A percentile compares a stretch with the other conserved stretches of the same genome.
phyloP scores from a whole-genome alignment of 768 basidiomycete genomes.

The Lentinula guzmanii region DNA sequence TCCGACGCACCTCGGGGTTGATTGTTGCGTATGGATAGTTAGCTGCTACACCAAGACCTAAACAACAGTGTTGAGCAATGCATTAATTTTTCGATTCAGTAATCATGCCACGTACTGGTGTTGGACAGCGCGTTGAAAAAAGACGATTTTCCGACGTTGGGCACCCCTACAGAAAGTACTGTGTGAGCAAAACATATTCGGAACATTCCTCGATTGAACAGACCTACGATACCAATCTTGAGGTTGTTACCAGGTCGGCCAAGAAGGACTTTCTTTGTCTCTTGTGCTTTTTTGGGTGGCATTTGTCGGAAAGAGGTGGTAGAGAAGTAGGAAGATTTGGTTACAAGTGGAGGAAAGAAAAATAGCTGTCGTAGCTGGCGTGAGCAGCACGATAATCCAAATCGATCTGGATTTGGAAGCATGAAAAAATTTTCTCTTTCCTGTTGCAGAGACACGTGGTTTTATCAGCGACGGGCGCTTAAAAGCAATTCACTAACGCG shows the following conservation, averaged over 20 bases:
- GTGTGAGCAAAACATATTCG: conserved; percentile 14
- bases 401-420: conserved; percentile 1
- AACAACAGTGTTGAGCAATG: conserved; percentile 4
- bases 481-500: neutral
- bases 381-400: neutral
- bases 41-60: conserved; percentile 88
- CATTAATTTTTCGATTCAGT: neutral
- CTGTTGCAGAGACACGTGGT: neutral
- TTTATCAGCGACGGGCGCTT: neutral
- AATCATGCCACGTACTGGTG: conserved; percentile 51
- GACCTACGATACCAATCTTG: conserved; percentile 98
- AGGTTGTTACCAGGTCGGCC: conserved; percentile 96
- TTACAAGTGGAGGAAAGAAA: neutral
- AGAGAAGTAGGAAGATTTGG: conserved; percentile 24
- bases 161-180: conserved; percentile 51
- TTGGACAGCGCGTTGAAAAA: conserved; percentile 97
- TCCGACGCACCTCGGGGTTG: conserved; percentile 61
- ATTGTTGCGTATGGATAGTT: conserved; percentile 97
- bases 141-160: conserved; percentile 98
- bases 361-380: neutral
- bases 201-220: conserved; percentile 27
- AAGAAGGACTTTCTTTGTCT: conserved; percentile 81
- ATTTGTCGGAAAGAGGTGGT: conserved; percentile 48
- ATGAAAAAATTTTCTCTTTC: neutral
- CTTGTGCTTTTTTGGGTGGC: conserved; percentile 85